Percentiles rank a stretch among this genome's conserved stretches.
Conservation (phyloP, 352 stramenopile genomes). For the Globisporangium apiculatum region DNA sequence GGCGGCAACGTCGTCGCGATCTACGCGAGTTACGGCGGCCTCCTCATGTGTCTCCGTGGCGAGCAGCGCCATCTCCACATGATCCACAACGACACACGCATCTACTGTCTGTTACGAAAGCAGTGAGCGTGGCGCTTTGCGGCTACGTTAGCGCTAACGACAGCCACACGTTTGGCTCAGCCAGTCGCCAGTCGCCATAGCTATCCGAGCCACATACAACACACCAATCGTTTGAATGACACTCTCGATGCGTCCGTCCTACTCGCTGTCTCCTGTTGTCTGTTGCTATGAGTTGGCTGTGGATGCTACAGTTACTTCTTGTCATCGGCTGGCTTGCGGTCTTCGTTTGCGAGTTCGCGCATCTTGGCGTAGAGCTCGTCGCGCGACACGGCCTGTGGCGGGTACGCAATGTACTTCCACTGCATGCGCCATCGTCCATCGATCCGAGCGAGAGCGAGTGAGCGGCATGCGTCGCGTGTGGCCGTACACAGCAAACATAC, state of each 20-base stretch:
- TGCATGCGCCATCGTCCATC: conserved; percentile 13
- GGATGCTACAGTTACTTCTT: not conserved
- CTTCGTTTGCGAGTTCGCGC: conserved; percentile 55
- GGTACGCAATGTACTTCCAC: conserved; percentile 87
- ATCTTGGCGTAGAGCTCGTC: conserved; percentile 78
- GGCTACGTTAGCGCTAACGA: no score
- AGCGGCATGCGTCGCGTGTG: not conserved
- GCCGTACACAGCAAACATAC: not conserved
- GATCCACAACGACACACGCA: conserved; percentile 95
- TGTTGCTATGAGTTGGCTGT: no score
- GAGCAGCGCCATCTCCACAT: conserved; percentile 96
- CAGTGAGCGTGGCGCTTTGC: conserved; percentile 33
- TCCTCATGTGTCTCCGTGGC: conserved; percentile 96
- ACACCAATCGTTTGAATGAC: no score
- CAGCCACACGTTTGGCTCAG: no score
- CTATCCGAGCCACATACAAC: no score
- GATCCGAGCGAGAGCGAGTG: not conserved
- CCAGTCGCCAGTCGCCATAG: no score
- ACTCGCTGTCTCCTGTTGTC: no score
- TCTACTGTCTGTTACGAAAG: conserved; percentile 91
- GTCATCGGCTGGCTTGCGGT: conserved; percentile 21
- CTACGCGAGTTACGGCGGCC: conserved; percentile 94
- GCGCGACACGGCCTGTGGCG: conserved; percentile 59
- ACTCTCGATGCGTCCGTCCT: no score
- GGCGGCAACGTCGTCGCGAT: conserved; percentile 92